phyloP scores from a whole-genome alignment of 2,329 filamentous ascomycete species.

The Trichoderma sp. region DNA sequence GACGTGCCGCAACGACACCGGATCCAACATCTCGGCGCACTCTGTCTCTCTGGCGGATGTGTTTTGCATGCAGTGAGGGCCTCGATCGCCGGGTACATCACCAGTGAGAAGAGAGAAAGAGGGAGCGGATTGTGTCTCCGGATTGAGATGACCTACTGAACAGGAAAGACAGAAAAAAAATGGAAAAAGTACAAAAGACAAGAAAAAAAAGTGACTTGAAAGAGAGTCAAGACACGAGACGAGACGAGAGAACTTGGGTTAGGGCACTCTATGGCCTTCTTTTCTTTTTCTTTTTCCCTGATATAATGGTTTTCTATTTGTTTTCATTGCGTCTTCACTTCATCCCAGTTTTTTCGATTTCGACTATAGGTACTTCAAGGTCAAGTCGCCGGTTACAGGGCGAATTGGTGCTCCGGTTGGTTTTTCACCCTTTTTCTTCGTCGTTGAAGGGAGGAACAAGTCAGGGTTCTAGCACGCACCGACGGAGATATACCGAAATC shows the following conservation, averaged over 20 bases:
- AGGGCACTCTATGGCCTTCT: not conserved
- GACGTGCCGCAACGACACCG: conserved; percentile 56
- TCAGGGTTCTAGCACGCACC: no score
- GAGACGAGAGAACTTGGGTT: not conserved
- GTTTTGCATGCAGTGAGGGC: conserved; percentile 50
- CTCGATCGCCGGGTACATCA: not conserved
- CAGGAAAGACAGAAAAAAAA: not conserved
- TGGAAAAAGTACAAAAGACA: not conserved
- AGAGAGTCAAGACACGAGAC: not conserved
- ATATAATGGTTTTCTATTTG: not conserved
- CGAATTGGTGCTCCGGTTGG: no score
- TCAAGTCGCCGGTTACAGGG: not conserved
- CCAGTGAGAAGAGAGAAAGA: not conserved
- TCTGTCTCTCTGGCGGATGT: conserved; percentile 52
- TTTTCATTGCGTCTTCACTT: not conserved
- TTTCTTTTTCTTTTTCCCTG: not conserved
- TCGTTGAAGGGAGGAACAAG: not conserved
- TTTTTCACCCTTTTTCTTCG: not conserved
- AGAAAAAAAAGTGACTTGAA: not conserved
- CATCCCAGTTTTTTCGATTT: not conserved
- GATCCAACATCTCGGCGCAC: conserved; percentile 48
- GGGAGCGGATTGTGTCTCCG: not conserved
- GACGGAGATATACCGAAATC: no score
- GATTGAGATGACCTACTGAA: not conserved
- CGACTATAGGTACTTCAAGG: not conserved